These are phyloP conservation scores for Emericellopsis terricola DNA, from an alignment of 495 filamentous ascomycete species.

Conservation along the genomic window DNA sequence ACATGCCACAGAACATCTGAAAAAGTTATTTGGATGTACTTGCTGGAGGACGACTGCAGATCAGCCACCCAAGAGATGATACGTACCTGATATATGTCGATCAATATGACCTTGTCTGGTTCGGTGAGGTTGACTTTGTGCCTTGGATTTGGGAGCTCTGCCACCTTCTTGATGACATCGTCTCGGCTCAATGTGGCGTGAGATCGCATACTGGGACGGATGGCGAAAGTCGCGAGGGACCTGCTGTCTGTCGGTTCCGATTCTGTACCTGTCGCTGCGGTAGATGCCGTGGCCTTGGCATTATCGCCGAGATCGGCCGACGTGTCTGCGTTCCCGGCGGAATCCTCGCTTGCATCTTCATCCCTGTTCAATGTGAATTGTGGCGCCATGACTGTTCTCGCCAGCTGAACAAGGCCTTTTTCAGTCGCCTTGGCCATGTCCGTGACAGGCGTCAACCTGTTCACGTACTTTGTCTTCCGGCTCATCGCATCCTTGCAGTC, in stretches of 20 bases:
- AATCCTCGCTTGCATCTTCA: constrained; percentile 1
- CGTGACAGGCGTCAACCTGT: constrained; percentile 69
- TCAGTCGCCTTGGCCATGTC: constrained; percentile 62
- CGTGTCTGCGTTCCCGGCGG: constrained; percentile 19
- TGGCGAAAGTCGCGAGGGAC: constrained; percentile 50
- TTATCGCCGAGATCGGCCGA: constrained; percentile 15
- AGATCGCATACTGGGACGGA: constrained; percentile 67
- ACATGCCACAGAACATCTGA: constrained; percentile 25
- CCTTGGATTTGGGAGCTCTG: constrained; percentile 31
- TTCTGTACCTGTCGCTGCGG: constrained; percentile 4
- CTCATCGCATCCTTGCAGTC: constrained; percentile 20
- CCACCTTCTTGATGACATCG: constrained; percentile 61
- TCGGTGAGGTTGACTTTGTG: constrained; percentile 73
- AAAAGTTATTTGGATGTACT: no score
- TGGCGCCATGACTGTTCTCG: constrained; percentile 45
- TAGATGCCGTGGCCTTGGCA: constrained; percentile 4
- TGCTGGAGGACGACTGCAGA: no score
- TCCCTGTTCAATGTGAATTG: constrained; percentile 43
- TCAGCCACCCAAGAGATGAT: neutral
- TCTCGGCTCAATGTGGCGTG: constrained; percentile 59
- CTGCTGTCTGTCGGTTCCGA: neutral
- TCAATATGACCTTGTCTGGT: constrained; percentile 70
- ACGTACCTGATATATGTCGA: constrained; percentile 71
- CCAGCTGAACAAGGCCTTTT: constrained; percentile 55
- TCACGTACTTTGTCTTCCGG: constrained; percentile 56